These are phyloP conservation scores for Scortechinia acanthostroma DNA, from an alignment of 2,329 filamentous ascomycete species.

Conservation along the genomic window DNA sequence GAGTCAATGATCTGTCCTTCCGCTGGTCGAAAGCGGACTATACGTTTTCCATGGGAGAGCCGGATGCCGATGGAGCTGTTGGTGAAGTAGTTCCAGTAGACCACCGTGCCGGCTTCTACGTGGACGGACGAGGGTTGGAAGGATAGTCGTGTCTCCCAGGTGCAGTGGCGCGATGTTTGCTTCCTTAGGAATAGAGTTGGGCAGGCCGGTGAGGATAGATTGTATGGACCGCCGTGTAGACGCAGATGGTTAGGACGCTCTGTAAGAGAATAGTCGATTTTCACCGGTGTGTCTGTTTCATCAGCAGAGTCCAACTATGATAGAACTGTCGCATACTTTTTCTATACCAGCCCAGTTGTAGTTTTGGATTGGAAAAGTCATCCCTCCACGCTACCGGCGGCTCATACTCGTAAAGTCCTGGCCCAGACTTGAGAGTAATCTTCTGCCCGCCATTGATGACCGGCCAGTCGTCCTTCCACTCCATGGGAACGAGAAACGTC, in stretches of 20 bases:
- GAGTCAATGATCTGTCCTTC: background rate
- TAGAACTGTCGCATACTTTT: conserved; percentile 14
- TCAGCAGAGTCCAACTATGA: conserved; percentile 3
- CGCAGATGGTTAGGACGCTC: conserved; percentile 32
- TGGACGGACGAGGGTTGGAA: conserved; percentile 32
- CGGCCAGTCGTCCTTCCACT: conserved; percentile 42
- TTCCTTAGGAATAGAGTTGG: conserved; percentile 46
- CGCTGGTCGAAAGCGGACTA: background rate
- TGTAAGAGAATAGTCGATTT: conserved; percentile 33
- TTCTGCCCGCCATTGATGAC: conserved; percentile 36
- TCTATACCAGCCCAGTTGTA: conserved; percentile 27
- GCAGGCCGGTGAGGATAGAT: conserved; percentile 36
- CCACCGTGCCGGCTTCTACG: conserved; percentile 41
- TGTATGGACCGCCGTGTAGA: conserved; percentile 41
- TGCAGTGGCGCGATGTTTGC: conserved; percentile 32
- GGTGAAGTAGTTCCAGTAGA: conserved; percentile 44
- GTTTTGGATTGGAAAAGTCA: conserved; percentile 18
- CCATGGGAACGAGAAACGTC: conserved; percentile 37
- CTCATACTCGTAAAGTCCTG: conserved; percentile 10
- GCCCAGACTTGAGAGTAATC: conserved; percentile 26
- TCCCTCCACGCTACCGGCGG: conserved; percentile 18
- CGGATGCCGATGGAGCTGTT: conserved; percentile 30
- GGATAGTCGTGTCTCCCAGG: conserved; percentile 30
- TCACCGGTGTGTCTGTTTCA: conserved; percentile 34
- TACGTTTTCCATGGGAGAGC: background rate